These are phyloP conservation scores for Mimosa bimucronata DNA, from an alignment of 306 rosid species.

Conservation along the genomic window DNA sequence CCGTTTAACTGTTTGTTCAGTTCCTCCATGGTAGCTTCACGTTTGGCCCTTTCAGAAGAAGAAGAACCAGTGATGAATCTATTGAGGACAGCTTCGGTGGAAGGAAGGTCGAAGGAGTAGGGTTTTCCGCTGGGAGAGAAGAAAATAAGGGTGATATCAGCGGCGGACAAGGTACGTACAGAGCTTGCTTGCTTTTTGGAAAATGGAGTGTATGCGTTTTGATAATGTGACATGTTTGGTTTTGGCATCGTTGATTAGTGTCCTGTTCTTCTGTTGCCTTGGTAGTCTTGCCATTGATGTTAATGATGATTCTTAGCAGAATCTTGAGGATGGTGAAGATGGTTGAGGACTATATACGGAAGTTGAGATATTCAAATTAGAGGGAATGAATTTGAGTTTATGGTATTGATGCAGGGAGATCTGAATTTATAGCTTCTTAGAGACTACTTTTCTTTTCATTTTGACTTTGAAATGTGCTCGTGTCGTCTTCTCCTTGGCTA, in stretches of 20 bases:
- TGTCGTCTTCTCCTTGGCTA: background rate
- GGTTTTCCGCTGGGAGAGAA: background rate
- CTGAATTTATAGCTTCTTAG: background rate
- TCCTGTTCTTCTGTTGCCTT: background rate
- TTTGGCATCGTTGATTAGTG: background rate
- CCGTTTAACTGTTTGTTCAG: background rate
- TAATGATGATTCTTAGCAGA: too few species aligned
- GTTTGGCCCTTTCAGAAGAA: background rate
- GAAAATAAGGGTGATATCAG: background rate
- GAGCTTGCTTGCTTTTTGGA: slow-evolving; percentile 1
- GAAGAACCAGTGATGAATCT: background rate
- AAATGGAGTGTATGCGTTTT: background rate
- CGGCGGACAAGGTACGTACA: background rate
- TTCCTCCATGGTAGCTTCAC: background rate
- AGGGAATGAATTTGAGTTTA: background rate
- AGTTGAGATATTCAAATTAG: background rate
- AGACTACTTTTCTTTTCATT: background rate
- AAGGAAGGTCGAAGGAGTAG: background rate
- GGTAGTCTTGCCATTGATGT: background rate
- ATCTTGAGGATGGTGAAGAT: too few species aligned
- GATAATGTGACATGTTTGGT: background rate
- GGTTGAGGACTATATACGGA: too few species aligned
- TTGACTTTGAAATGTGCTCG: background rate
- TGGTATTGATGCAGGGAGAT: background rate
- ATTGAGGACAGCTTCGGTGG: background rate